These are phyloP conservation scores for Drechslerella dactyloides DNA, from an alignment of 2,329 filamentous ascomycete species.

Conservation along the genomic window DNA sequence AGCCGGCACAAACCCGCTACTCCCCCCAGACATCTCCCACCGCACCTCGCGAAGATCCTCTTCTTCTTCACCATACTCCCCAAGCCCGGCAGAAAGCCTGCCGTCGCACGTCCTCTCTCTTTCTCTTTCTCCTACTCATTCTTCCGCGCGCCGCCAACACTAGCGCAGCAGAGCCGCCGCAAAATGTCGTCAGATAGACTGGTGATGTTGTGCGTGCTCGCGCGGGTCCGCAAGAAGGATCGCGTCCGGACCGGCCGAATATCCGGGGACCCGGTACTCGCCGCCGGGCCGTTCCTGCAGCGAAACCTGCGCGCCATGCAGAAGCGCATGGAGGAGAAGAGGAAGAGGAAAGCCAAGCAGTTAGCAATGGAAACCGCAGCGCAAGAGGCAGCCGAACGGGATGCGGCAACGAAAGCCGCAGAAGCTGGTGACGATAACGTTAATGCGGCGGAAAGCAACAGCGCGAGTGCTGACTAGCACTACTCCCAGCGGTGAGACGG, in stretches of 20 bases:
- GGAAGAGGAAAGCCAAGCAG: neutral
- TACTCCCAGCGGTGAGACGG: too few species aligned
- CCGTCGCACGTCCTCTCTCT: neutral
- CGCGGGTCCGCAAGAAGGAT: slow-evolving; percentile 13
- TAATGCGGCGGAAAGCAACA: too few species aligned
- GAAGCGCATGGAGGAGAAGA: slow-evolving; percentile 13
- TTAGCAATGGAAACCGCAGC: neutral
- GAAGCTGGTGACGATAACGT: neutral
- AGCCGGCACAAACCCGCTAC: slow-evolving; percentile 20
- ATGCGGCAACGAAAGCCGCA: neutral
- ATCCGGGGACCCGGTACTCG: neutral
- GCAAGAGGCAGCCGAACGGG: neutral
- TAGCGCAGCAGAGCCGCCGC: neutral
- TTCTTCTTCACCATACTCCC: slow-evolving; percentile 41
- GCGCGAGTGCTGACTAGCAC: too few species aligned
- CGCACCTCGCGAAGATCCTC: slow-evolving; percentile 3
- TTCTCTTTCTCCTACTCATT: slow-evolving; percentile 9
- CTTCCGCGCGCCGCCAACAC: neutral
- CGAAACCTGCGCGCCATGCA: slow-evolving; percentile 26
- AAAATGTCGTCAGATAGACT: slow-evolving; percentile 32
- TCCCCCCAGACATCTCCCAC: slow-evolving; percentile 1
- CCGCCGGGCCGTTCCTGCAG: slow-evolving; percentile 12
- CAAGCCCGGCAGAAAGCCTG: slow-evolving; percentile 7
- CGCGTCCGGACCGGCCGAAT: slow-evolving; percentile 6
- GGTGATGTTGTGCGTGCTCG: slow-evolving; percentile 43